phyloP scores from a whole-genome alignment of 192 early-diverging fungal species.

The Linnemannia exigua region DNA sequence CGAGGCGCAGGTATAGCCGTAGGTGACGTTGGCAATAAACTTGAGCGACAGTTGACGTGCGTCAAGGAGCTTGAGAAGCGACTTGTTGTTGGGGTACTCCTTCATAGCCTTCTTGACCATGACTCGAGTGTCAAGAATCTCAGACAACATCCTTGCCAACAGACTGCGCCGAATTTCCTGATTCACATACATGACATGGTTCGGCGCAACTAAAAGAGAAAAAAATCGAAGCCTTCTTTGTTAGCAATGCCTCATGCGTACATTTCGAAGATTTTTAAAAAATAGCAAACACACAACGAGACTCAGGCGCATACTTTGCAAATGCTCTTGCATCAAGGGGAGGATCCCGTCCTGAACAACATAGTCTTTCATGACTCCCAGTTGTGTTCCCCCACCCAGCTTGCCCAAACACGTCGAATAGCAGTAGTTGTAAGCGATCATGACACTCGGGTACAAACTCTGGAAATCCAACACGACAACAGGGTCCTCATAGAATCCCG shows the following conservation, averaged over 20 bases:
- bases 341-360: conserved; percentile 75
- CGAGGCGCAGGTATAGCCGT: conserved; percentile 87
- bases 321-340: conserved; percentile 72
- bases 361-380: conserved; percentile 75
- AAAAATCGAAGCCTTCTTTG: background rate
- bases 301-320: conserved; percentile 78
- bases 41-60: conserved; percentile 91
- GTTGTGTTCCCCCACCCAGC: conserved; percentile 58
- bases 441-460: conserved; percentile 93
- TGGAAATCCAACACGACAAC: conserved; percentile 94
- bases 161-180: conserved; percentile 83
- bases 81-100: conserved; percentile 70
- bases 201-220: conserved; percentile 73
- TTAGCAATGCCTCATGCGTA: background rate
- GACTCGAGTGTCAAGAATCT: conserved; percentile 90
- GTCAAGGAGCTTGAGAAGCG: conserved; percentile 78
- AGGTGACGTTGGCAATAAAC: conserved; percentile 94
- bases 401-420: conserved; percentile 92
- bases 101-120: conserved; percentile 94
- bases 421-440: conserved; percentile 98
- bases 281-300: background rate
- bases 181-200: conserved; percentile 91
- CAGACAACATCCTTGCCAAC: conserved; percentile 85
- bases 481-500: conserved; percentile 87
- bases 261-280: background rate